These are phyloP conservation scores for Shiraia bambusicola DNA, from an alignment of 2,329 filamentous ascomycete species.

Conservation along the genomic window DNA sequence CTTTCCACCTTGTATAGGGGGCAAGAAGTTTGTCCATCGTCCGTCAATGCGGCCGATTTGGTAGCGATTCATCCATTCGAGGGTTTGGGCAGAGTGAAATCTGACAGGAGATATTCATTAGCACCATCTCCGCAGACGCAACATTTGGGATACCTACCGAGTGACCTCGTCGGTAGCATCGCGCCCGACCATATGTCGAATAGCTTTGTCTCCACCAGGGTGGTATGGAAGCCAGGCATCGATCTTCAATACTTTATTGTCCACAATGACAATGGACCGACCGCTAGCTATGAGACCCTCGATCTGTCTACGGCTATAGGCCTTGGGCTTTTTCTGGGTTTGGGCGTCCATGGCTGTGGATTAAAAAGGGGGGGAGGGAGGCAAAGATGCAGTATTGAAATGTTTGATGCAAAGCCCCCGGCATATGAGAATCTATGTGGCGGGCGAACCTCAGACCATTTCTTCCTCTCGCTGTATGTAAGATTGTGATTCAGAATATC, in stretches of 20 bases:
- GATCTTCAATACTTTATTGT: conserved; percentile 79
- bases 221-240: conserved; percentile 89
- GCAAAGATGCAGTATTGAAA: neutral
- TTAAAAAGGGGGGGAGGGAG: conserved; percentile 1
- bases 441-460: conserved; percentile 6
- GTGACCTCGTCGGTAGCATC: conserved; percentile 95
- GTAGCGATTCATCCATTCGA: conserved; percentile 74
- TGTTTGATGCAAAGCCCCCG: neutral
- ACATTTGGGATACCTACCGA: conserved; percentile 67
- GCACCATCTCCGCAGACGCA: neutral
- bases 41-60: conserved; percentile 81
- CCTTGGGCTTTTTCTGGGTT: conserved; percentile 46
- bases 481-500: neutral
- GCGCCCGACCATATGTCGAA: conserved; percentile 88
- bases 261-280: conserved; percentile 75
- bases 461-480: neutral
- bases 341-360: conserved; percentile 30
- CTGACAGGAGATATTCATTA: conserved; percentile 48
- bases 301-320: conserved; percentile 65
- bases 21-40: conserved; percentile 81
- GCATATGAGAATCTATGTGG: neutral
- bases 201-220: conserved; percentile 87
- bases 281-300: conserved; percentile 84
- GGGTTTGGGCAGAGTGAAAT: conserved; percentile 78
- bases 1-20: conserved; percentile 85